Conservation (phyloP, 1,139 yeast species). For the Chernovozyma sophiae-reginae region DNA sequence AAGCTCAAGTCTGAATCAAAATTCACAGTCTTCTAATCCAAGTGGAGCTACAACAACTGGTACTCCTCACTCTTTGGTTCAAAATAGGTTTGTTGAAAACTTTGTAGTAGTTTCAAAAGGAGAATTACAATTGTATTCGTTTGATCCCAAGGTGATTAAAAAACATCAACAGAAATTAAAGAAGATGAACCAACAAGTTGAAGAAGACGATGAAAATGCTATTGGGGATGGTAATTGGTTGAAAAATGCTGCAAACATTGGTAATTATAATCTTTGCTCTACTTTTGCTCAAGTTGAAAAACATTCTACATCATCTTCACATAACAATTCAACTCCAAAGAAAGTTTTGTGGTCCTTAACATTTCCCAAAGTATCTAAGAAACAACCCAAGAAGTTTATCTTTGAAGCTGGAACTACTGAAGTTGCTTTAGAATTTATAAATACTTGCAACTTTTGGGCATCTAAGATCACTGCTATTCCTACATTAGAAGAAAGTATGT, state of each 20-base stretch:
- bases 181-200: constrained; percentile 21
- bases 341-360: constrained; percentile 33
- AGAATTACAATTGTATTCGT: constrained; percentile 50
- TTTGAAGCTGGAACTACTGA: constrained; percentile 64
- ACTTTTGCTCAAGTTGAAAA: constrained; percentile 44
- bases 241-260: constrained; percentile 46
- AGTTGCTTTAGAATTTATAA: constrained; percentile 67
- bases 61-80: constrained; percentile 19
- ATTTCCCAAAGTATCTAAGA: constrained; percentile 36
- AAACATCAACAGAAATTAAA: constrained; percentile 35
- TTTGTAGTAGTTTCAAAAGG: constrained; percentile 60
- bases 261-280: constrained; percentile 47
- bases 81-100: constrained; percentile 40
- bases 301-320: constrained; percentile 8
- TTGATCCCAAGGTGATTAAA: constrained; percentile 44
- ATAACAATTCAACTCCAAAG: constrained; percentile 8
- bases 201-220: constrained; percentile 20
- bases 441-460: constrained; percentile 88
- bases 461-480: constrained; percentile 81
- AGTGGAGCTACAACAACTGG: constrained; percentile 13
- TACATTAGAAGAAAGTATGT: constrained; percentile 52
- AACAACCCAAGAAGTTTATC: constrained; percentile 33
- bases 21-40: constrained; percentile 2
- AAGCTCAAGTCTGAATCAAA: constrained; percentile 8
- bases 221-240: constrained; percentile 72